These are phyloP conservation scores for Rhodotorula sp. DNA, from an alignment of 1,284 basidiomycete genomes.

Conservation along the genomic window DNA sequence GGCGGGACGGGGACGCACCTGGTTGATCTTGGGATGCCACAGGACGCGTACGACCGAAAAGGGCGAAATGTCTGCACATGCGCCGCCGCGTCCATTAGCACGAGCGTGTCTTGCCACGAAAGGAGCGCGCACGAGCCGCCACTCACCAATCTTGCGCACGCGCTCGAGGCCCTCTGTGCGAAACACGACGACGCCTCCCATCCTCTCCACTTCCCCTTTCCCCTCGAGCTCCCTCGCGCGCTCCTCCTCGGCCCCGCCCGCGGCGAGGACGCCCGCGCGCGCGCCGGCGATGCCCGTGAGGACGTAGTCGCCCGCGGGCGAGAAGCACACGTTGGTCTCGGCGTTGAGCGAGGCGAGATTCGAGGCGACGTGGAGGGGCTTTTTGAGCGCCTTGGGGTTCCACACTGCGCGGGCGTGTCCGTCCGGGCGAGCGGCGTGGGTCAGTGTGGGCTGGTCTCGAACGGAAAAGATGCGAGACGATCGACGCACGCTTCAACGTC, in stretches of 20 bases:
- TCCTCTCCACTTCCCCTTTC: background rate
- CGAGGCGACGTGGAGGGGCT: slow-evolving; percentile 67
- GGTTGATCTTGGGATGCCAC: slow-evolving; percentile 98
- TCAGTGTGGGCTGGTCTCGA: background rate
- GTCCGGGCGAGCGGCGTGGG: slow-evolving; percentile 17
- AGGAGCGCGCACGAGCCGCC: too few species aligned
- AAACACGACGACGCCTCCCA: slow-evolving; percentile 72
- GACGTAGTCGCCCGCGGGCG: slow-evolving; percentile 82
- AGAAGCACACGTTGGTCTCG: slow-evolving; percentile 88
- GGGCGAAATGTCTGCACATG: slow-evolving; percentile 44
- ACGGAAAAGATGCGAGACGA: background rate
- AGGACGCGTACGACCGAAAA: slow-evolving; percentile 81
- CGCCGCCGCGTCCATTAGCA: background rate
- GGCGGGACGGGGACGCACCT: slow-evolving; percentile 59
- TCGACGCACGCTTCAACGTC: slow-evolving; percentile 83
- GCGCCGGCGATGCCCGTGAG: slow-evolving; percentile 68
- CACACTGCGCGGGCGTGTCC: slow-evolving; percentile 71
- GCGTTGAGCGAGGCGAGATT: slow-evolving; percentile 78
- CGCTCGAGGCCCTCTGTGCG: slow-evolving; percentile 39
- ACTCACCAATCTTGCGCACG: slow-evolving; percentile 62
- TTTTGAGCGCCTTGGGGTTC: slow-evolving; percentile 86
- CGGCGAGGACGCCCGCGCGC: slow-evolving; percentile 37
- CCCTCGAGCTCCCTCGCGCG: slow-evolving; percentile 54
- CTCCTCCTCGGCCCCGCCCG: slow-evolving; percentile 61
- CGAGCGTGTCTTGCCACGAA: background rate